Base-by-base conservation (phyloP, 768 basidiomycete genomes). In the Boletus barrowsii region DNA sequence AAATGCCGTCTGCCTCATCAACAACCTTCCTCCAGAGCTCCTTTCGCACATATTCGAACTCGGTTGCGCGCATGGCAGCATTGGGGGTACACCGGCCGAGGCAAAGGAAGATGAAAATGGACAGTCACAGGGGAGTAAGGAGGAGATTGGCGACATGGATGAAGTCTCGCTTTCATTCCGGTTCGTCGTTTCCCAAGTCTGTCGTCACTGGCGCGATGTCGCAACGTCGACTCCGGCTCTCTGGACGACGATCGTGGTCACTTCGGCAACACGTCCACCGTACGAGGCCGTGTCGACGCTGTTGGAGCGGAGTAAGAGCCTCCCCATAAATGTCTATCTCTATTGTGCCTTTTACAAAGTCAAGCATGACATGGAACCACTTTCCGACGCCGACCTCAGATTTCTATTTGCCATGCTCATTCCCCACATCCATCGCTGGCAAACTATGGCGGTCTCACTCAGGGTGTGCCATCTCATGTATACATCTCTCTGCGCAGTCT, bases 371-470 rank as follows among this genome's bases (percentile, higher is more conserved):
- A 11, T 14, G 14, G 4, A 10, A 35, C 33, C 33, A 18, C 67
- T 66, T 40, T 57, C 64, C 1, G 53, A 54, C 5, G 46, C 24
- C 4, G 64, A 74, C 43, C 44, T 73, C 30, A 22, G 47, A 42
- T 40, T 50, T 20, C 63, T 78, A 17, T 63, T 66, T 29, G 52
- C 64, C 26, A 53, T 78, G n/a, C 66, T 88, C 48, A 62, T 75
- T 32, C 82, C 86, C 3, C 79, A 81, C 63, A 71, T 81, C 52
- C 62, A 66, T 10, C 79, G 80, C 30, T 87, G 85, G 84, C 76
- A 75, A 30, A 53, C 69, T 14, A 64, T 87, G 47, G 75, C 76
- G 49, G 68, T 86, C 57, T 65, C 71, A 10, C 79, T 78, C 39
- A 73, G 70, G 39, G 60, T 68, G 36, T 85, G 82, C 62, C 63